Conservation (phyloP, 805 yeast species). For the Wickerhamiella allomyrinae region DNA sequence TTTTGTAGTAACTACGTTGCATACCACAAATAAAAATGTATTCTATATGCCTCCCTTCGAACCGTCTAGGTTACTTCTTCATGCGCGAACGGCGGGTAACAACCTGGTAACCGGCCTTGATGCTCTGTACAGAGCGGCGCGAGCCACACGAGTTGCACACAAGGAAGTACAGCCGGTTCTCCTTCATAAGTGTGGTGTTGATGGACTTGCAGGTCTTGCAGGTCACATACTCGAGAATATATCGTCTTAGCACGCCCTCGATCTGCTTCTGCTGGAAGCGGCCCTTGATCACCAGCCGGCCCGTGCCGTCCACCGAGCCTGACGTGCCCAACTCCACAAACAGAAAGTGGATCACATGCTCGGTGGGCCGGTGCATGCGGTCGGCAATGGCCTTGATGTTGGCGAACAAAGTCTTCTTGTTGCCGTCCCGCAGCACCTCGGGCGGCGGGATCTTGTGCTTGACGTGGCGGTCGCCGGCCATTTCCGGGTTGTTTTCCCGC, state of each 20-base stretch:
- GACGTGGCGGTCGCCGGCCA: slow-evolving; percentile 88
- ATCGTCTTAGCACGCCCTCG: slow-evolving; percentile 91
- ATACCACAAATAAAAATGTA: neutral
- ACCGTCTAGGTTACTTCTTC: slow-evolving; percentile 6
- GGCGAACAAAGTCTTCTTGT: slow-evolving; percentile 89
- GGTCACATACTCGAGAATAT: slow-evolving; percentile 92
- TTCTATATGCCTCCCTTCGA: neutral
- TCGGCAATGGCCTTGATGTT: slow-evolving; percentile 90
- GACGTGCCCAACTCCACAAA: slow-evolving; percentile 99
- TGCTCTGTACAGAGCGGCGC: slow-evolving; percentile 88
- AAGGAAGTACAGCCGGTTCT: slow-evolving; percentile 93
- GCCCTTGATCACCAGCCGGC: slow-evolving; percentile 94
- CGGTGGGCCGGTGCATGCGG: slow-evolving; percentile 90
- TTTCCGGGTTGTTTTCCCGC: slow-evolving; percentile 90
- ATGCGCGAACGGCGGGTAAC: slow-evolving; percentile 21
- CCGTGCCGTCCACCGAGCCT: slow-evolving; percentile 96
- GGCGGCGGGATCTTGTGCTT: slow-evolving; percentile 98
- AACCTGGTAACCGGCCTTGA: slow-evolving; percentile 99
- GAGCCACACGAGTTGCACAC: slow-evolving; percentile 98
- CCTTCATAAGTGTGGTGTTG: slow-evolving; percentile 92
- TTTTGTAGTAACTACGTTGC: neutral
- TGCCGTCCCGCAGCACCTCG: slow-evolving; percentile 90
- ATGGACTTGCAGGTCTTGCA: slow-evolving; percentile 98
- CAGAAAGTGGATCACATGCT: slow-evolving; percentile 88
- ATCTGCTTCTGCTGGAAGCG: slow-evolving; percentile 95